phyloP scores from a whole-genome alignment of 768 basidiomycete genomes.

The Tulasnella calospora region DNA sequence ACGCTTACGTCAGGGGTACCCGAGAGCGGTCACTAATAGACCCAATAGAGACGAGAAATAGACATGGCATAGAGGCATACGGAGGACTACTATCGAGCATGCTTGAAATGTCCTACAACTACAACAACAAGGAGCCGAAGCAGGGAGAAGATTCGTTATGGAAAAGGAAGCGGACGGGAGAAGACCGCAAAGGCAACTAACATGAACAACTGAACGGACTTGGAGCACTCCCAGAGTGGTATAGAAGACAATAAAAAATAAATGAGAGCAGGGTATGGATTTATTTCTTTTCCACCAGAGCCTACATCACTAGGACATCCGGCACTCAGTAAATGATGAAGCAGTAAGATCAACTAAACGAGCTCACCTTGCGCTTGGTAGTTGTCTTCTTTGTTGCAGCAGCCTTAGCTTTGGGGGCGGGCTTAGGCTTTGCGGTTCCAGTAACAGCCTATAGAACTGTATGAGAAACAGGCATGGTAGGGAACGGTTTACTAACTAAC shows the following conservation, averaged over 20 bases:
- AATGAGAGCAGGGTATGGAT: not conserved
- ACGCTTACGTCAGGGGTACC: slow-evolving; percentile 5
- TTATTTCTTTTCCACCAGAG: slow-evolving; percentile 2
- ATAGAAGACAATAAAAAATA: slow-evolving; percentile 3
- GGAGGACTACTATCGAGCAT: not conserved
- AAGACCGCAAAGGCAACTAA: not conserved
- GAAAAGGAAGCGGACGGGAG: not conserved
- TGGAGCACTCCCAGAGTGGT: slow-evolving; percentile 10
- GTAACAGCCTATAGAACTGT: not conserved
- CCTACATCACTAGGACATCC: not conserved
- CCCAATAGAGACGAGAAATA: not conserved
- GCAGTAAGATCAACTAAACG: not conserved
- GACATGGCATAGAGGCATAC: slow-evolving; percentile 1
- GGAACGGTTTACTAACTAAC: not conserved
- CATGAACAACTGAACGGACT: not conserved
- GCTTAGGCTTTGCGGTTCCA: slow-evolving; percentile 22
- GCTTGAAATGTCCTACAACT: slow-evolving; percentile 13
- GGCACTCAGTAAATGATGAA: not conserved
- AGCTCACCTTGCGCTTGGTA: slow-evolving; percentile 10
- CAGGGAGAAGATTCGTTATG: slow-evolving; percentile 4
- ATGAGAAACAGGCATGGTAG: not conserved
- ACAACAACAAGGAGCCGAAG: slow-evolving; percentile 14
- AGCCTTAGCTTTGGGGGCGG: slow-evolving; percentile 21
- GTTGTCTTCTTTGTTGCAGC: slow-evolving; percentile 22
- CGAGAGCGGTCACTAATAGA: not conserved